A percentile compares a stretch with the other conserved stretches of the same genome.
Evolutionary conservation across 2,329 filamentous ascomycete species (phyloP).

Genomic region (Lasiodiplodia theobromae): DNA sequence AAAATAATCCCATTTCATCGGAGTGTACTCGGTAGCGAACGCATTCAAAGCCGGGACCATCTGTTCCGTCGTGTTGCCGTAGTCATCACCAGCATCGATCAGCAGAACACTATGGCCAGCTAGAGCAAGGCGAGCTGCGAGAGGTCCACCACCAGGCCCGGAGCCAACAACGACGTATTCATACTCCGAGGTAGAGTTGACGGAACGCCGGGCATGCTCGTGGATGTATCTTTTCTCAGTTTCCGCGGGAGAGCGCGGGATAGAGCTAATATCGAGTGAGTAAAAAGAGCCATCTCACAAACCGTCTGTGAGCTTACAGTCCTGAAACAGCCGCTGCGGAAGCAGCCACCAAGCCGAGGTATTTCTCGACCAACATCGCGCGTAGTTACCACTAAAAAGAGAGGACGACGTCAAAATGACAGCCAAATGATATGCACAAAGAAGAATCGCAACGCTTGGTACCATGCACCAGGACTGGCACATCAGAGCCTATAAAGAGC

Average conservation of each 20-base stretch:
- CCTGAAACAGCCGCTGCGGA: slow-evolving; percentile 6
- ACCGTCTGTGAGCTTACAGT: background rate
- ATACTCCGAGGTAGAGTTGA: slow-evolving; percentile 46
- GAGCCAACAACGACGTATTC: slow-evolving; percentile 70
- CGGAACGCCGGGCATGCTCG: slow-evolving; percentile 3
- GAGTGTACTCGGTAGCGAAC: slow-evolving; percentile 63
- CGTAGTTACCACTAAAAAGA: background rate
- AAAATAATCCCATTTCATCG: slow-evolving; percentile 69
- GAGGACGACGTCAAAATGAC: slow-evolving; percentile 4
- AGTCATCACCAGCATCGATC: slow-evolving; percentile 67
- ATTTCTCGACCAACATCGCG: slow-evolving; percentile 16
- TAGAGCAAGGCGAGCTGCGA: slow-evolving; percentile 65
- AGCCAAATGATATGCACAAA: slow-evolving; percentile 1
- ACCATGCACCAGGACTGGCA: background rate
- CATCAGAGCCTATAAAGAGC: background rate
- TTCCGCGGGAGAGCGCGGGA: background rate
- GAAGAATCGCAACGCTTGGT: background rate
- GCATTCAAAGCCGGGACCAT: slow-evolving; percentile 63
- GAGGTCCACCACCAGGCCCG: slow-evolving; percentile 64
- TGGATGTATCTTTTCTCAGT: background rate
- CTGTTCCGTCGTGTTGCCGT: slow-evolving; percentile 55
- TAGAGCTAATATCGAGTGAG: background rate
- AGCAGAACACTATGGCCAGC: slow-evolving; percentile 66
- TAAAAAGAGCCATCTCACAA: background rate
- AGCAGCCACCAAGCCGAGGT: background rate